Evolutionary conservation across 352 stramenopile genomes (phyloP), one percentile per base, ranked within the genome.

Genomic region (Phytophthora foliorum): DNA sequence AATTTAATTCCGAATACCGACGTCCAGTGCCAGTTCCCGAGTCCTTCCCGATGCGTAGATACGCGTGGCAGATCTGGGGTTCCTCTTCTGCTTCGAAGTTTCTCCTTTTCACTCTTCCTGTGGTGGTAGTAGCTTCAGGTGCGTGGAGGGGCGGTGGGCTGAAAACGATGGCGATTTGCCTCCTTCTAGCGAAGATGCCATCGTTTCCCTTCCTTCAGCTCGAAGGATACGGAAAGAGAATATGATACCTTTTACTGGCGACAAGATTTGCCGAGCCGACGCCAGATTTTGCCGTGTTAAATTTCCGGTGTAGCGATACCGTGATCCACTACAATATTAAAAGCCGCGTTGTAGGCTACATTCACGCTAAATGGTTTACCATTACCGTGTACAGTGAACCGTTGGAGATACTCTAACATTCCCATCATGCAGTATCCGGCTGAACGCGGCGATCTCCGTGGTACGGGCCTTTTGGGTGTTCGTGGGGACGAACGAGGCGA

Each of bases 1-100:
- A n/a, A n/a, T n/a, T n/a, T n/a, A n/a, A n/a, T n/a, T n/a, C n/a
- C n/a, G n/a, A n/a, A n/a, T n/a, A n/a, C n/a, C n/a, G n/a, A n/a
- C n/a, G n/a, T n/a, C 29, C 27, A 3, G 41, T 54, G 2, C 42
- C 42, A 1, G 6, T 62, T 3, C 6, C 3, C n/a, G 14, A 8
- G 16, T 52, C 53, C 17, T 51, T 61, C 8, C 39, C 53, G 16
- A 61, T 21, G 25, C 27, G 17, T 7, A 52, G 53, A 25, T 52
- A 61, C 10, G 48, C 48, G 4, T 39, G 4, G 17, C 39, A 61
- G 10, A 32, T 24, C 5, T 52, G 6, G 1, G 6, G 16, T 14
- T 61, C 25, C 29, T 52, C 53, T 39, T 55, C 24, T 29, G 25
- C 25, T 2, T 41, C 38, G 10, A 51, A 60, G 25, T 50, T 50